These are phyloP conservation scores for Shiraia sp. DNA, from an alignment of 2,329 filamentous ascomycete genomes.

Conservation along the genomic window DNA sequence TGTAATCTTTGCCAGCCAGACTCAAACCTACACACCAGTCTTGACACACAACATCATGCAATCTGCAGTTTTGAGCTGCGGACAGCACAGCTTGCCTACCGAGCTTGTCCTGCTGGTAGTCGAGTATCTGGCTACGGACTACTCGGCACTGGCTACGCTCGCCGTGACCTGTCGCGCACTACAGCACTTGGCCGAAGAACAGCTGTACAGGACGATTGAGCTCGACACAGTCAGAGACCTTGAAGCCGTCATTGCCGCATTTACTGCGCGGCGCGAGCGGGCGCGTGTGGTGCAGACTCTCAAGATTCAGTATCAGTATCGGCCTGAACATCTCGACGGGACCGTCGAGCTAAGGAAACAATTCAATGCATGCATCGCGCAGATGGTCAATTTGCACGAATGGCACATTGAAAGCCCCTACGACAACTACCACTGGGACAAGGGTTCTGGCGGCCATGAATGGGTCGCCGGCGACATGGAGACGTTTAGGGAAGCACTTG, in stretches of 20 bases:
- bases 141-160: conserved; percentile 26
- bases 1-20: too few species aligned
- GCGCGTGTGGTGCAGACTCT: conserved; percentile 35
- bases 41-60: conserved; percentile 11
- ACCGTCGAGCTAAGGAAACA: conserved; percentile 23
- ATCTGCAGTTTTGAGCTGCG: conserved; percentile 17
- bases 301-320: conserved; percentile 37
- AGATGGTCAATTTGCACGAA: conserved; percentile 36
- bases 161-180: conserved; percentile 35
- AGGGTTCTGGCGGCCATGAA: conserved; percentile 20
- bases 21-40: not conserved
- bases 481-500: conserved; percentile 30
- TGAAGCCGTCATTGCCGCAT: conserved; percentile 28
- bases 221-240: conserved; percentile 32
- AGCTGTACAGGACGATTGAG: conserved; percentile 37
- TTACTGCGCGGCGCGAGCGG: conserved; percentile 27
- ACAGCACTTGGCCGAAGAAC: conserved; percentile 37
- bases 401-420: conserved; percentile 43
- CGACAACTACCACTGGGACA: conserved; percentile 39
- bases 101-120: conserved; percentile 37
- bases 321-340: conserved; percentile 16
- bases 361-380: conserved; percentile 33
- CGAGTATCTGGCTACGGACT: conserved; percentile 29
- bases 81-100: conserved; percentile 21
- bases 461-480: conserved; percentile 42